Percentiles rank a stretch among this genome's conserved stretches.
Conservation (phyloP, 2,329 filamentous ascomycete species). For the Tolypocladium album region DNA sequence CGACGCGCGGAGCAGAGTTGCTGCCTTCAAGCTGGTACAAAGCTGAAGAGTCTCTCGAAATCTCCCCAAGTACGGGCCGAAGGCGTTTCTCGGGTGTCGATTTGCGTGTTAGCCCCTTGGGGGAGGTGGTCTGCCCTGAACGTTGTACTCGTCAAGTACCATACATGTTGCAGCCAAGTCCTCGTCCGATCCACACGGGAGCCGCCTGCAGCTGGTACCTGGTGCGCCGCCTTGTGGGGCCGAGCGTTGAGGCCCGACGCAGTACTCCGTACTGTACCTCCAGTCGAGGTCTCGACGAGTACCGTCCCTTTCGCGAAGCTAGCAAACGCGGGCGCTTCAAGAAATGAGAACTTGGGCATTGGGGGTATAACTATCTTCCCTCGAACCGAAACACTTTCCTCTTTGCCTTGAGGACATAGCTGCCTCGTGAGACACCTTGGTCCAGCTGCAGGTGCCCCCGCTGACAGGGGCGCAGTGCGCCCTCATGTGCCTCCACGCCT, state of each 20-base stretch:
- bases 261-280: not conserved
- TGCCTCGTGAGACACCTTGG: not conserved
- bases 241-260: not conserved
- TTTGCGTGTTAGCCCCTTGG: not conserved
- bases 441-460: not conserved
- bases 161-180: not conserved
- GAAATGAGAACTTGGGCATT: not conserved
- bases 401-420: not conserved
- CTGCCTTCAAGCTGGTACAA: not conserved
- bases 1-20: not conserved
- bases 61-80: not conserved
- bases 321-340: not conserved
- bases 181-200: not conserved
- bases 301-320: not conserved
- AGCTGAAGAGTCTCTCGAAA: no score
- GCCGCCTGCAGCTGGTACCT: not conserved
- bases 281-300: not conserved
- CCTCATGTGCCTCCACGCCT: not conserved
- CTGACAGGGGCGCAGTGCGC: not conserved
- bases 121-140: not conserved
- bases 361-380: conserved; percentile 2
- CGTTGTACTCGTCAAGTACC: not conserved
- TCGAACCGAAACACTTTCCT: not conserved
- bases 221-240: not conserved
- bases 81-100: not conserved